Conservation (phyloP, 2,329 filamentous ascomycete species). For the Trichoderma aggressivum region DNA sequence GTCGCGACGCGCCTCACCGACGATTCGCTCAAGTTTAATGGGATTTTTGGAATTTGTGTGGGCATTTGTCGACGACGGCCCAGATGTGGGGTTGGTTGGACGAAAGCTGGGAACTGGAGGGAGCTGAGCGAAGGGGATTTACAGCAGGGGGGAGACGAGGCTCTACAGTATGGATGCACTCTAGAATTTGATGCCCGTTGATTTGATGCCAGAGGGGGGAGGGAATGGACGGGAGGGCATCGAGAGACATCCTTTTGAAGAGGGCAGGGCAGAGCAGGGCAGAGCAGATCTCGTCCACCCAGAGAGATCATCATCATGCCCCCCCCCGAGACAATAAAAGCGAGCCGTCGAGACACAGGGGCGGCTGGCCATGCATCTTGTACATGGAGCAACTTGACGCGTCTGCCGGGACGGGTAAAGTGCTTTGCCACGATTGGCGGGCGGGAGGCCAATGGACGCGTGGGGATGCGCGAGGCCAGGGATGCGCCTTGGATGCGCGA, state of each 20-base stretch:
- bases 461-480: constrained; percentile 11
- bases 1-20: constrained; percentile 1
- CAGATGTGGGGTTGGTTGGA: neutral
- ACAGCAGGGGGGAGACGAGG: neutral
- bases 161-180: too few relatives aligned
- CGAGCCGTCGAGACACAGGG: neutral
- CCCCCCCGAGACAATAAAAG: neutral
- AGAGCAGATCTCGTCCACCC: neutral
- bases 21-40: neutral
- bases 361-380: neutral
- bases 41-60: neutral
- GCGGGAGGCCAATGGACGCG: constrained; percentile 7
- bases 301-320: too few relatives aligned
- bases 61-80: neutral
- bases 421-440: constrained; percentile 2
- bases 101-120: constrained; percentile 4
- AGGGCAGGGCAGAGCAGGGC: neutral
- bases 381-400: neutral
- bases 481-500: constrained; percentile 9
- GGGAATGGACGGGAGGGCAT: neutral
- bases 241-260: neutral
- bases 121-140: constrained; percentile 1
- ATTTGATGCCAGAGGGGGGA: neutral
- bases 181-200: neutral
- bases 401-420: neutral